Base-by-base conservation (phyloP, 345 rosid genomes). In the Salix exigua region DNA sequence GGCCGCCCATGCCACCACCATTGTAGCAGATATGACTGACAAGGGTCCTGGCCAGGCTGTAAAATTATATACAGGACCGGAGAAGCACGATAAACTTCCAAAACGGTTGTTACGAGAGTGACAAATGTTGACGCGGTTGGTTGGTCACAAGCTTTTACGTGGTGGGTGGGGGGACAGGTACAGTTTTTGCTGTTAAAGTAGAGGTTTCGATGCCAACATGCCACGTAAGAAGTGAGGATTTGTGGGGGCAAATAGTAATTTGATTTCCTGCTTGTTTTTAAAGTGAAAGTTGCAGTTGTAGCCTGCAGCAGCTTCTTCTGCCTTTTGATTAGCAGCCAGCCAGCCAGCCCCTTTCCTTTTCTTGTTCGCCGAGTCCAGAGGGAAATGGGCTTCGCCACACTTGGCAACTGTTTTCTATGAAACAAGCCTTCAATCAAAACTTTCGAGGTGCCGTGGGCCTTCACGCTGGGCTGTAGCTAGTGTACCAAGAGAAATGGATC, bases 111-210 rank as follows among this genome's bases (percentile, higher is more conserved):
- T 44, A 60, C 1, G 61, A 60, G 61, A 44, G 66, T 48, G 82
- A 73, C 65, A 23, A 30, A 64, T 46, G 37, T 73, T 14, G 44
- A 65, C 30, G 31, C 28, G 13, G 1, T 10, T 55, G 26, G 61
- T 25, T 55, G 33, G 33, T 4, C 4, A n/a, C 13, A 55, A 7
- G 26, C 26, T n/a, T 2, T n/a, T n/a, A n/a, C 62, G 9, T 55
- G 26, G 62, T 31, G 44, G 33, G 16, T n/a, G 12, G 78, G 74
- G 78, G 60, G 73, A 81, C 81, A 72, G 13, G 44, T 6, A 77
- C 61, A 81, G 81, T 74, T 35, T 55, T n/a, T 81, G 84, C 66
- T 70, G 75, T 69, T 50, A 73, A 73, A 77, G 76, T 62, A 21
- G 66, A 73, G 30, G 11, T 33, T 61, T 77, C 42, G 71, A 50